Base-by-base conservation (phyloP, 371 early-diverging fungal species). In the Mucor sp. region DNA sequence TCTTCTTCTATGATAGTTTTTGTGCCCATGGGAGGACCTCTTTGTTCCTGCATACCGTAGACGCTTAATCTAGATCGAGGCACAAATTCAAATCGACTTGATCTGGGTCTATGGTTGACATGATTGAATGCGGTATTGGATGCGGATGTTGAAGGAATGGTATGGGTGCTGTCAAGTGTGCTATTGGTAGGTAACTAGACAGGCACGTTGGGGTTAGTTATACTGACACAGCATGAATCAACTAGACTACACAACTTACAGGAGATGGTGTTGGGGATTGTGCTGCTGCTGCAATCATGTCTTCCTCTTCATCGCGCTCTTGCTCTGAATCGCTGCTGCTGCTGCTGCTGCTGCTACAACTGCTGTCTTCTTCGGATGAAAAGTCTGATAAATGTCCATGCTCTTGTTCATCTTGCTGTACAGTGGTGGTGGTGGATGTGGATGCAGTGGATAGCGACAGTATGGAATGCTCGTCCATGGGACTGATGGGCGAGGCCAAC, bases 1-100 rank as follows among this genome's bases (percentile, higher is more conserved):
- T 89, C 61, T 48, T 93, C 57, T 89, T 95, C 76, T 81, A 85
- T 74, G 70, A 78, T 68, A 83, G 91, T 72, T 88, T 94, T 69
- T 32, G 72, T 58, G 39, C 71, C 37, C 87, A 90, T 69, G 19
- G 84, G 27, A 60, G 57, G n/a, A 67, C 67, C 61, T 79, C 82
- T 67, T 44, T 60, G 35, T 41, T 74, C 72, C 43, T 73, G 75
- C 73, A 78, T 71, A 44, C 78, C 74, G 47, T 82, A 79, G 17
- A 72, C 63, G 64, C 72, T 77, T 28, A 82, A 56, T 56, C 79
- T 63, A 1, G 82, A 75, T 44, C 82, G 63, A 28, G 82, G 78
- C 17, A 60, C 63, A 64, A 76, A 78, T n/a, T 78, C 78, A 30
- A 74, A 72, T 30, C 76, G 62, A 17, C 62, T 58, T 19, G 63